phyloP scores from a whole-genome alignment of 192 early-diverging fungal genomes.

The Podila minutissima region DNA sequence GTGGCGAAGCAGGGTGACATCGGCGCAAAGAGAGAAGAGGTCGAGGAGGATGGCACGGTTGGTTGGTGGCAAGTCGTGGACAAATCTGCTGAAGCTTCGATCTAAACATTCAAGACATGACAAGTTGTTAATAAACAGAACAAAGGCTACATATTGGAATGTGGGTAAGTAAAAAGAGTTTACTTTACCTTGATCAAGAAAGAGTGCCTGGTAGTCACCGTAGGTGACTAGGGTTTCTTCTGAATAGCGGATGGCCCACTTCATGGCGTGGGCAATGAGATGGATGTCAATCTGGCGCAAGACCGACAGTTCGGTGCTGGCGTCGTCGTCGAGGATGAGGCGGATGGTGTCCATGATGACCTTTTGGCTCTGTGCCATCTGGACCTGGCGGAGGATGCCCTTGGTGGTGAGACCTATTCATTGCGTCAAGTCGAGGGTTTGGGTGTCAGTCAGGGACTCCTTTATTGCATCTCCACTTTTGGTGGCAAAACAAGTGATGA shows the following conservation, averaged over 20 bases:
- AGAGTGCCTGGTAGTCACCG: slow-evolving; percentile 39
- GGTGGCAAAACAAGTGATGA: no score
- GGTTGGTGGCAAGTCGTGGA: slow-evolving; percentile 31
- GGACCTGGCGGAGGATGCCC: slow-evolving; percentile 37
- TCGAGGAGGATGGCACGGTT: slow-evolving; percentile 43
- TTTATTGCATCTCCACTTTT: no score
- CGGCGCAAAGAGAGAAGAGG: slow-evolving; percentile 48
- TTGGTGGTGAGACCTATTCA: slow-evolving; percentile 46
- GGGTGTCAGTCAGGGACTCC: neutral
- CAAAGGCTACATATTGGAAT: neutral
- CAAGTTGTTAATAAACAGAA: neutral
- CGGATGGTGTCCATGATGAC: slow-evolving; percentile 30
- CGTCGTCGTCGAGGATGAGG: slow-evolving; percentile 46
- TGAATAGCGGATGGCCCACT: slow-evolving; percentile 48
- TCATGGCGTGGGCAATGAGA: slow-evolving; percentile 50
- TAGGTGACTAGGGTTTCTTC: slow-evolving; percentile 46
- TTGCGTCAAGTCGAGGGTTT: neutral
- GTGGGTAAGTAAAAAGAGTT: neutral
- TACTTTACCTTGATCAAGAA: slow-evolving; percentile 47
- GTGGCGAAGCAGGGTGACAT: slow-evolving; percentile 40
- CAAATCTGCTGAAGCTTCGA: slow-evolving; percentile 34
- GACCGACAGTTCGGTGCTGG: slow-evolving; percentile 38
- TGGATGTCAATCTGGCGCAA: slow-evolving; percentile 45
- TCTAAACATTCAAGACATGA: slow-evolving; percentile 2
- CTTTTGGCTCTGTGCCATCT: slow-evolving; percentile 29